Conservation (phyloP, 2,329 filamentous ascomycete genomes). For the Anthostomella pinea region DNA sequence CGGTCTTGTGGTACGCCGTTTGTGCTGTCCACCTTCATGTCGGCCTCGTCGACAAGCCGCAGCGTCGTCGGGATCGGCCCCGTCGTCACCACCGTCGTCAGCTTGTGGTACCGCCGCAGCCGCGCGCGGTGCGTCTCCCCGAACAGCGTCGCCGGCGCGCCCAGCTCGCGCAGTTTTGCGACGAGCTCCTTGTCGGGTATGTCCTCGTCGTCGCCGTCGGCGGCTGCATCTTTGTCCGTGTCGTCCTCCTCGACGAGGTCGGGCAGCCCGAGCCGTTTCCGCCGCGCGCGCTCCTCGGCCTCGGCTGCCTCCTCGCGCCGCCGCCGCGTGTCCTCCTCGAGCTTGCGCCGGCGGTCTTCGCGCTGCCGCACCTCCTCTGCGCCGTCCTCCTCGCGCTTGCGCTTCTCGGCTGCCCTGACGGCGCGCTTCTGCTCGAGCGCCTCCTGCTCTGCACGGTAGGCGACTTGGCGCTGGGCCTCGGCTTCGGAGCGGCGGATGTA, state of each 20-base stretch:
- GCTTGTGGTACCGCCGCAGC: slow-evolving; percentile 66
- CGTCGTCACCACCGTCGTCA: slow-evolving; percentile 60
- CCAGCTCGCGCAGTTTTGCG: slow-evolving; percentile 64
- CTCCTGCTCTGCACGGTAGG: slow-evolving; percentile 80
- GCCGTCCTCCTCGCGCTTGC: slow-evolving; percentile 85
- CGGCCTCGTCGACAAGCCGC: slow-evolving; percentile 73
- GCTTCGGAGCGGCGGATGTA: slow-evolving; percentile 82
- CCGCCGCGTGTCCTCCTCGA: slow-evolving; percentile 76
- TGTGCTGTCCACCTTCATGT: slow-evolving; percentile 80
- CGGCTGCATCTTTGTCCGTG: slow-evolving; percentile 41
- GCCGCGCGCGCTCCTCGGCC: slow-evolving; percentile 67
- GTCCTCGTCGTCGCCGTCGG: slow-evolving; percentile 51
- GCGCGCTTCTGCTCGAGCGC: slow-evolving; percentile 68
- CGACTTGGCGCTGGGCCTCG: slow-evolving; percentile 76
- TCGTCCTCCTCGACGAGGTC: slow-evolving; percentile 49
- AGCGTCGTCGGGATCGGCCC: slow-evolving; percentile 87
- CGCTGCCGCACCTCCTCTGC: slow-evolving; percentile 64
- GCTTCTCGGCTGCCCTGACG: slow-evolving; percentile 71
- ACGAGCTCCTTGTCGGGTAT: slow-evolving; percentile 70
- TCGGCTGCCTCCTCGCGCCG: slow-evolving; percentile 70
- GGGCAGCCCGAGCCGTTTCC: slow-evolving; percentile 77
- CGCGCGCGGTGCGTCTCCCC: slow-evolving; percentile 73
- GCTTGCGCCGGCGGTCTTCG: slow-evolving; percentile 75
- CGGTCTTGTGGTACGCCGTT: slow-evolving; percentile 60
- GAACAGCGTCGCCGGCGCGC: slow-evolving; percentile 74